Evolutionary conservation across 345 rosid species (phyloP).

Genomic region (Aquilaria yunnanensis): DNA sequence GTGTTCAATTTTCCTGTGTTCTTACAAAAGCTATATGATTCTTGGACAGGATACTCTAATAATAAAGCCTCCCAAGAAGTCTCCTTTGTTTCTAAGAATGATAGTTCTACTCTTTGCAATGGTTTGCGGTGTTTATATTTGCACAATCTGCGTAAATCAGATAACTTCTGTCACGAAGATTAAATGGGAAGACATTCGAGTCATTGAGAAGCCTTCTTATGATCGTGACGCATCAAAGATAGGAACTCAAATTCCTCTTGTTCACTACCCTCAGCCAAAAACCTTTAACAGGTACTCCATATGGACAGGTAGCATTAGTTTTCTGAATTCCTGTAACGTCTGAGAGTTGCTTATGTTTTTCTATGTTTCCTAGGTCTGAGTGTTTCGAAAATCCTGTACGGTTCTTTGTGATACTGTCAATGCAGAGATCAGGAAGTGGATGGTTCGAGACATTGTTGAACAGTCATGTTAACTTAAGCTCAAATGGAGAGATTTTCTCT

Average conservation of each 20-base stretch:
- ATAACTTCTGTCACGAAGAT: conserved; percentile 31
- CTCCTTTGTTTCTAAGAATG: conserved; percentile 69
- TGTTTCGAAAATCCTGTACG: conserved; percentile 73
- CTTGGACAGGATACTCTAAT: conserved; percentile 52
- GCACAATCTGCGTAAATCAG: conserved; percentile 63
- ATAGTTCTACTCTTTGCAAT: conserved; percentile 57
- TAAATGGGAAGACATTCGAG: conserved; percentile 34
- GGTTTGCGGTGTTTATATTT: conserved; percentile 68
- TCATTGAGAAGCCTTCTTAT: conserved; percentile 30
- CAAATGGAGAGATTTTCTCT: conserved; percentile 92
- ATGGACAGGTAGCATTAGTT: no score
- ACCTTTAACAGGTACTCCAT: conserved; percentile 68
- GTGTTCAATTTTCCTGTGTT: conserved; percentile 2
- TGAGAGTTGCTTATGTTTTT: neutral
- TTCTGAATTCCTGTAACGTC: no score
- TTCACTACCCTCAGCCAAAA: conserved; percentile 78
- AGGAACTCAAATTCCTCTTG: conserved; percentile 27
- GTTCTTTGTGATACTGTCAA: conserved; percentile 79
- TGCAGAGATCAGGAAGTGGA: conserved; percentile 98
- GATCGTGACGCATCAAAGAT: conserved; percentile 8
- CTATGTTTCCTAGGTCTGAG: conserved; percentile 47
- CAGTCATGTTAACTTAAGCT: conserved; percentile 85
- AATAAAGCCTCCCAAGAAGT: conserved; percentile 62
- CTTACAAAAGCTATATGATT: conserved; percentile 4
- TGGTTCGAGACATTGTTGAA: conserved; percentile 97